phyloP scores from a whole-genome alignment of 148 eudicot genomes.

The Dysphania ambrosioides region DNA sequence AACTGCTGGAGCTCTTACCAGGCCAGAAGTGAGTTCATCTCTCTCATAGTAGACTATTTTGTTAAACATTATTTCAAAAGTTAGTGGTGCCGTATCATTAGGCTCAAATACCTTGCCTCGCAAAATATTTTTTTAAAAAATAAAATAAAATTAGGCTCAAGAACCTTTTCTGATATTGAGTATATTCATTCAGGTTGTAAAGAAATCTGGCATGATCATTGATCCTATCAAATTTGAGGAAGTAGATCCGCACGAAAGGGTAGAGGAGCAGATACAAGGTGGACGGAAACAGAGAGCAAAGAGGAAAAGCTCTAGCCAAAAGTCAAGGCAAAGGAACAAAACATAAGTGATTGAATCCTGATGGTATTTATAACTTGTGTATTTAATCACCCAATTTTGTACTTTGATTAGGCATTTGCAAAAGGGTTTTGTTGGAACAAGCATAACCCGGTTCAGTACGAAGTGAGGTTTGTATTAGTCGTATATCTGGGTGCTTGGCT shows the following conservation, averaged over 20 bases:
- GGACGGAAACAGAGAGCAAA: constrained; percentile 36
- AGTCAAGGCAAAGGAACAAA: constrained; percentile 3
- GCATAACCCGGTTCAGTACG: background rate
- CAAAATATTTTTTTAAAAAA: too few species aligned
- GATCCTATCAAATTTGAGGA: constrained; percentile 72
- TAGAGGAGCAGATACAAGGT: constrained; percentile 37
- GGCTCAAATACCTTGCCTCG: too few species aligned
- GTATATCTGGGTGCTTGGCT: background rate
- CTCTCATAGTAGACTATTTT: background rate
- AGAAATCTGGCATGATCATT: constrained; percentile 76
- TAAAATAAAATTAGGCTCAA: too few species aligned
- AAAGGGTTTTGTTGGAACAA: background rate
- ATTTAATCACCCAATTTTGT: constrained; percentile 26
- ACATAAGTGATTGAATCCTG: background rate
- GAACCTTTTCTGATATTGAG: constrained; percentile 11
- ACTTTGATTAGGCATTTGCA: constrained; percentile 2
- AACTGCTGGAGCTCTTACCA: constrained; percentile 61
- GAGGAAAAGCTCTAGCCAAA: constrained; percentile 32
- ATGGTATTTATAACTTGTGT: background rate
- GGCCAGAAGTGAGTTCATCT: constrained; percentile 65
- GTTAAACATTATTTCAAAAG: too few species aligned
- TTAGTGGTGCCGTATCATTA: too few species aligned
- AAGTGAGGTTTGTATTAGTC: background rate
- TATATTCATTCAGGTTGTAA: constrained; percentile 60
- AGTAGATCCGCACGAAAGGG: constrained; percentile 53